Evolutionary conservation across 2,329 filamentous ascomycete genomes (phyloP).

Genomic region (Albifimbria verrucaria): DNA sequence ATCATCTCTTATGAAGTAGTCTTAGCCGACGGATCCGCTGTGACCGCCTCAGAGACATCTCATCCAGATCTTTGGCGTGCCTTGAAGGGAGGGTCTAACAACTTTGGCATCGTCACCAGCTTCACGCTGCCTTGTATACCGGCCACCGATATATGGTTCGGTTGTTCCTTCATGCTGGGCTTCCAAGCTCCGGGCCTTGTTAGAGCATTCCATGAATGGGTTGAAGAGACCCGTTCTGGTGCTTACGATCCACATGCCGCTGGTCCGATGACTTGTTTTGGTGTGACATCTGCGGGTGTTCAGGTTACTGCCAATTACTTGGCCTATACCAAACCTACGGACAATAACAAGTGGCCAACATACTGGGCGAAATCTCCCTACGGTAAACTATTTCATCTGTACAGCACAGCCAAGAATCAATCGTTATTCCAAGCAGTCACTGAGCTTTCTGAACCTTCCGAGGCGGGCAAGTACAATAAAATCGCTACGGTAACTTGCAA

Average conservation of each 20-base stretch:
- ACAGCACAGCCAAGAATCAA: background rate
- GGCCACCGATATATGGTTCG: conserved; percentile 6
- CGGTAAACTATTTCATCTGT: background rate
- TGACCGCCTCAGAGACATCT: conserved; percentile 28
- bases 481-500: background rate
- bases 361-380: background rate
- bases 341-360: background rate
- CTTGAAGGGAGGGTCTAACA: conserved; percentile 41
- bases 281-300: background rate
- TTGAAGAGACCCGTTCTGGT: background rate
- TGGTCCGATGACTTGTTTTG: background rate
- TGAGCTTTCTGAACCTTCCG: background rate
- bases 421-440: background rate
- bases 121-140: conserved; percentile 24
- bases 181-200: background rate
- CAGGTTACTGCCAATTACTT: background rate
- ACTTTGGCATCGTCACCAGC: conserved; percentile 37
- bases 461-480: background rate
- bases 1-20: conserved; percentile 29
- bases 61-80: conserved; percentile 37
- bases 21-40: conserved; percentile 34
- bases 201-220: background rate
- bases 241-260: background rate
- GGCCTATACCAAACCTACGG: background rate
- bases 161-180: background rate